Base-by-base conservation (phyloP, 345 rosid genomes). In the Lagerstroemia speciosa region DNA sequence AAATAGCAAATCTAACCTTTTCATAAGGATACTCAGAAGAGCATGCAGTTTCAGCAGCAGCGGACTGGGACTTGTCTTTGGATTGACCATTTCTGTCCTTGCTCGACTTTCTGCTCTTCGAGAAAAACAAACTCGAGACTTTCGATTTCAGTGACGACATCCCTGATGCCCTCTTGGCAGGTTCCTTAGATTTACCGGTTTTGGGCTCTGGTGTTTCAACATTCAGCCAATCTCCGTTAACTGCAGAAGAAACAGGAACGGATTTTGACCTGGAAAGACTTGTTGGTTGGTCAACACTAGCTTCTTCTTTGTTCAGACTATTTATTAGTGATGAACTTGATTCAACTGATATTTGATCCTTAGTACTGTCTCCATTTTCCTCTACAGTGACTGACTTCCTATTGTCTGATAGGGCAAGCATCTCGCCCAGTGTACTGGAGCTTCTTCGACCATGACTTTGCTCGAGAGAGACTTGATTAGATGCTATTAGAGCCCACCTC, bases 401-500 rank as follows among this genome's bases (percentile, higher is more conserved):
- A 5, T 78, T 62, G 77, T 88, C 91, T 50, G 87, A 83, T 46
- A 95, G 89, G 30, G 93, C 85, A 84, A 94, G 99, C 98, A 95
- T 92, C 78, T 92, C 98, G 8, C 99, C 98, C 73, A 92, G 75
- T 30, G 96, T 91, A 38, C 86, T 88, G 64, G 97, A 92, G 78
- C 86, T 84, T 79, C 79, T 85, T 66, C 80, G 72, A 66, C 73
- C 64, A 67, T 69, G 76, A 61, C 79, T 82, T 41, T 74, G 89
- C 67, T 84, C 90, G 29, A 76, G 85, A 65, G 78, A 78, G 77
- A 70, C 85, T 68, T 83, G 88, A 75, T 80, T 83, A 70, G 85
- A 84, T 64, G 98, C 74, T 89, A 92, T 84, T 83, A 85, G 78
- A 68, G 96, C 94, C 99, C 99, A 95, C 83, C 99, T 88, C 78